Conservation (phyloP, 2,329 filamentous ascomycete genomes). For the Endothia cerciana region DNA sequence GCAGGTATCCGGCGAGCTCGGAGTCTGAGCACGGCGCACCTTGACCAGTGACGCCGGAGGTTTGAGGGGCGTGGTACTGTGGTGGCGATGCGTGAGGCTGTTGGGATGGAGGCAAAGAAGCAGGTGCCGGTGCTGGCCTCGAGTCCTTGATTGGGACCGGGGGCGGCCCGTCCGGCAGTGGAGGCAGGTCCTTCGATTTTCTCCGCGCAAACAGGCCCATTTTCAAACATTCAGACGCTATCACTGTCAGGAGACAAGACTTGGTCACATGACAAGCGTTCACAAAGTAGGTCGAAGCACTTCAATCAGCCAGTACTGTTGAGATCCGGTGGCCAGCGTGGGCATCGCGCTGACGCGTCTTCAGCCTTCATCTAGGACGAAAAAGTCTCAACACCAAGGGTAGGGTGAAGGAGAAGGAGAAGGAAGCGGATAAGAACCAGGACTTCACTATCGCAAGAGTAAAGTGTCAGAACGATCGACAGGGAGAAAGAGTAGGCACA, state of each 20-base stretch:
- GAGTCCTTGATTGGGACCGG: slow-evolving; percentile 14
- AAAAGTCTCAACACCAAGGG: neutral
- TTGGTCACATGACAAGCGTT: slow-evolving; percentile 5
- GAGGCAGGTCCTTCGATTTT: slow-evolving; percentile 23
- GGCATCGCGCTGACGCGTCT: slow-evolving; percentile 5
- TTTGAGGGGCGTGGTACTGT: slow-evolving; percentile 22
- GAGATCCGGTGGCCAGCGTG: slow-evolving; percentile 2
- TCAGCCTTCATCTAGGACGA: slow-evolving; percentile 1
- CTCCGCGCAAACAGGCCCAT: slow-evolving; percentile 28
- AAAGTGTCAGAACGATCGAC: too few species aligned
- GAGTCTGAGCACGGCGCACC: slow-evolving; percentile 26
- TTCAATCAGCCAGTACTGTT: neutral
- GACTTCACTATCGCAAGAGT: too few species aligned
- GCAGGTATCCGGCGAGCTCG: slow-evolving; percentile 36
- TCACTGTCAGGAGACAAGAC: neutral
- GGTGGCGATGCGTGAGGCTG: slow-evolving; percentile 11
- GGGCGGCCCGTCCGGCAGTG: slow-evolving; percentile 11
- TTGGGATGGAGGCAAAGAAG: neutral
- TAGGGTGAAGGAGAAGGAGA: neutral
- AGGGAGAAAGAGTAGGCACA: neutral
- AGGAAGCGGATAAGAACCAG: neutral
- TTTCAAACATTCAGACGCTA: neutral
- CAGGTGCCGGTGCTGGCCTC: slow-evolving; percentile 2
- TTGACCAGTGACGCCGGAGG: slow-evolving; percentile 13
- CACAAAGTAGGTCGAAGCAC: neutral